Evolutionary conservation across 257 asterid genomes (phyloP).

Genomic region (Ballota nigra): DNA sequence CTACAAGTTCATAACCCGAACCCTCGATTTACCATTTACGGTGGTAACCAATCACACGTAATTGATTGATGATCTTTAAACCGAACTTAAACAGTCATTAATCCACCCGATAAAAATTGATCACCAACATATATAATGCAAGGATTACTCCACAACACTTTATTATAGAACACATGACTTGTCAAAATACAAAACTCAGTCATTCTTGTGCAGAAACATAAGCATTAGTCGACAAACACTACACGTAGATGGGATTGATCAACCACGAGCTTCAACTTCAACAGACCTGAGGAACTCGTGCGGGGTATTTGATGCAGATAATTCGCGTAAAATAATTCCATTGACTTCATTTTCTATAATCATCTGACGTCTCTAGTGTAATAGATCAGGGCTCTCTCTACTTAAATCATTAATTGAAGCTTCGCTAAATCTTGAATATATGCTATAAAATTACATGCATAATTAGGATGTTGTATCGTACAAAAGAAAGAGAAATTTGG

Average conservation of each 20-base stretch:
- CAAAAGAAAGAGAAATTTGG: background rate
- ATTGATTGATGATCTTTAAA: too few relatives aligned
- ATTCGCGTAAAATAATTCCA: conserved; percentile 14
- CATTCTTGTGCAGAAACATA: conserved; percentile 24
- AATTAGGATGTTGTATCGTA: background rate
- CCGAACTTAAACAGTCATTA: too few relatives aligned
- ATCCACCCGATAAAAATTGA: too few relatives aligned
- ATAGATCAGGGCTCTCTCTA: conserved; percentile 24
- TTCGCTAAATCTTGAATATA: conserved; percentile 15
- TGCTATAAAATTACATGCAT: conserved; percentile 18
- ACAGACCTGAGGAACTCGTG: conserved; percentile 9
- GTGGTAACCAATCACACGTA: too few relatives aligned
- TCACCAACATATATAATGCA: conserved; percentile 8
- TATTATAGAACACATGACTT: background rate
- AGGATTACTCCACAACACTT: background rate
- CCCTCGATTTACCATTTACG: too few relatives aligned
- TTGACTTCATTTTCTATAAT: conserved; percentile 22
- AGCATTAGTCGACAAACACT: conserved; percentile 22
- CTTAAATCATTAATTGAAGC: conserved; percentile 21
- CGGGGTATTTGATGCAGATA: conserved; percentile 22
- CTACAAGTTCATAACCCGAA: too few relatives aligned
- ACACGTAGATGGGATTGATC: conserved; percentile 13
- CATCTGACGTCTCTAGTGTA: conserved; percentile 24
- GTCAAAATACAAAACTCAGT: background rate
- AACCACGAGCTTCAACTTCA: conserved; percentile 21